These are phyloP conservation scores for Nakazawaea ambrosiae DNA, from an alignment of 805 yeast species.

Conservation along the genomic window DNA sequence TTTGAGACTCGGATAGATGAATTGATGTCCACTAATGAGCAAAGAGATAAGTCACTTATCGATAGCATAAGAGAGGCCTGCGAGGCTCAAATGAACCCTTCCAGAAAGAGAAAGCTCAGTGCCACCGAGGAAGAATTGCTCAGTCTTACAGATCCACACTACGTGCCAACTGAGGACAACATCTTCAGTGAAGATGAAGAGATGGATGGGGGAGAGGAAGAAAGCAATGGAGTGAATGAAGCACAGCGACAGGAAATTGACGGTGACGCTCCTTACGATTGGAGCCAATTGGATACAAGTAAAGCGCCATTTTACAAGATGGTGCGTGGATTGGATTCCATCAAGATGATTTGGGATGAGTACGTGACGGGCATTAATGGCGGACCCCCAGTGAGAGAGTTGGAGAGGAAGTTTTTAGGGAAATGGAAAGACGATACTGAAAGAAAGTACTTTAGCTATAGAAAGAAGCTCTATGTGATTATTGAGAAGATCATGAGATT, in stretches of 20 bases:
- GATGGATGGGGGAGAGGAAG: constrained; percentile 1
- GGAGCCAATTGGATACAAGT: neutral
- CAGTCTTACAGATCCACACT: constrained; percentile 9
- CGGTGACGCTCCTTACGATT: neutral
- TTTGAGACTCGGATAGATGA: neutral
- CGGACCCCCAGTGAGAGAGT: constrained; percentile 29
- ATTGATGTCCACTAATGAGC: neutral
- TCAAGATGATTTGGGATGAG: constrained; percentile 17
- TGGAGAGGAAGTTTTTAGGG: constrained; percentile 32
- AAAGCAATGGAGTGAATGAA: constrained; percentile 1
- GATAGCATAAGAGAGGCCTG: constrained; percentile 4
- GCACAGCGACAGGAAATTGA: neutral
- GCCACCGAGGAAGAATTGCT: constrained; percentile 10
- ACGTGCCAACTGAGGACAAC: constrained; percentile 4
- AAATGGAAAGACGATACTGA: constrained; percentile 28
- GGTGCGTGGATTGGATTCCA: constrained; percentile 8
- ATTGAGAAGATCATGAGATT: constrained; percentile 9
- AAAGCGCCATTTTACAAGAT: constrained; percentile 7
- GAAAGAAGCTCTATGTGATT: constrained; percentile 8
- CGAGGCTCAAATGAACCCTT: neutral
- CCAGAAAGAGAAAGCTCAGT: constrained; percentile 1
- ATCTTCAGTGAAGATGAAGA: neutral
- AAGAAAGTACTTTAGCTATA: constrained; percentile 9
- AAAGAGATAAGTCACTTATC: constrained; percentile 1
- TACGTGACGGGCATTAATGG: constrained; percentile 33